Evolutionary conservation across 306 rosid genomes (phyloP), one percentile per base, ranked within the genome.

Genomic region (Chamaecrista fasciculata): DNA sequence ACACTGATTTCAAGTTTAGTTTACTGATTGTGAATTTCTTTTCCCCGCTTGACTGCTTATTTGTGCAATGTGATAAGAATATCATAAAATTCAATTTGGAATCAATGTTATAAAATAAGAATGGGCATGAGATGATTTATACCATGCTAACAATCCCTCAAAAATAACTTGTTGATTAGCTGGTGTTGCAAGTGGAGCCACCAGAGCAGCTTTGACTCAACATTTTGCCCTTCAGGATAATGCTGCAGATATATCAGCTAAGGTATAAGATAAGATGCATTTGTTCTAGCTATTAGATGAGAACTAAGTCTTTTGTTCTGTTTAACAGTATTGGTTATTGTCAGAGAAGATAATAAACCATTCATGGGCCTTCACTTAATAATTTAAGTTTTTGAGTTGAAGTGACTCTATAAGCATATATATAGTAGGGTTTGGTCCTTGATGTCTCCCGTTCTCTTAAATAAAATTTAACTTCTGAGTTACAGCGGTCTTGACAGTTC

Each of bases 151-250:
- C 51, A 24, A 40, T 47, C 70, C 55, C 67, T 70, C 15, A 23
- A 40, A 71, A 62, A 67, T 78, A 40, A 71, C 58, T 76, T 64
- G 67, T 66, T 69, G 69, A 75, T 70, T 68, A 90, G 97, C 98
- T 50, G 98, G 97, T 66, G 98, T 94, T 80, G 97, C 97, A 6
- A 90, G 98, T 88, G 98, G 98, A 65, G 98, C 98, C 26, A 94
- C 98, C 40, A 86, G 98, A 81, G 98, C 98, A 76, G 97, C 98
- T 74, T 82, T 94, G 85, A 94, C 98, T 26, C 98, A 94, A 63
- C 98, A 94, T 90, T 94, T 94, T 80, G 96, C 98, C 29, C 85
- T 81, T 73, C 82, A 81, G 71, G 82, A 81, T 50, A 81, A 81
- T 51, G 85, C 82, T 28, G 85, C 82, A 6, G 85, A 81, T 65